Percentiles rank a stretch among this genome's conserved stretches.
phyloP scores from a whole-genome alignment of 1,284 basidiomycete species.

The Papiliotrema fonsecae region DNA sequence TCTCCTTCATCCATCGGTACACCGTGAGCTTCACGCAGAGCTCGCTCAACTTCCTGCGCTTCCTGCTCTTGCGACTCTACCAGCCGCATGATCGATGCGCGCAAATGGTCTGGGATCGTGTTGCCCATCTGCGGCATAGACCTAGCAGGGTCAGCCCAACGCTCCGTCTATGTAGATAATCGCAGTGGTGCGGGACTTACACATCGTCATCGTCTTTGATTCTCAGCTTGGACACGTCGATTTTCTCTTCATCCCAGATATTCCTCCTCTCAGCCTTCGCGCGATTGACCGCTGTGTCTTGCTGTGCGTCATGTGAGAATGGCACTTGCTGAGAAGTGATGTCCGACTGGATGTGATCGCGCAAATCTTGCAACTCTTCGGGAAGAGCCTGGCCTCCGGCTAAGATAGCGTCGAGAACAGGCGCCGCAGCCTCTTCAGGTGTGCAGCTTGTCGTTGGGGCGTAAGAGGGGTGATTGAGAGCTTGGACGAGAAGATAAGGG shows the following conservation, averaged over 20 bases:
- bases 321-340: background rate
- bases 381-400: conserved; percentile 32
- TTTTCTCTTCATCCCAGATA: conserved; percentile 57
- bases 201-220: conserved; percentile 55
- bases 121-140: conserved; percentile 54
- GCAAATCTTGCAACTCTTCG: conserved; percentile 31
- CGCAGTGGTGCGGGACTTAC: background rate
- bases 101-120: conserved; percentile 65
- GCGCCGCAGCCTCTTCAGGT: conserved; percentile 31
- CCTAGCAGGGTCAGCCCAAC: conserved; percentile 25
- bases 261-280: conserved; percentile 58
- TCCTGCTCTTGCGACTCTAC: conserved; percentile 64
- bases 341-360: conserved; percentile 11
- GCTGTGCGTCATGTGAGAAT: background rate
- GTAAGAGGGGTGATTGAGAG: conserved; percentile 40
- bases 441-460: conserved; percentile 19
- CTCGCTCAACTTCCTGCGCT: conserved; percentile 59
- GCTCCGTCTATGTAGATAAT: background rate
- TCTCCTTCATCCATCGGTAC: conserved; percentile 28
- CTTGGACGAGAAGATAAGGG: conserved; percentile 31
- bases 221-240: conserved; percentile 60
- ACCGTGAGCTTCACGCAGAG: conserved; percentile 36
- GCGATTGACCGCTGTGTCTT: background rate
- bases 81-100: conserved; percentile 69
- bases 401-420: conserved; percentile 41